Percentiles rank a stretch among this genome's conserved stretches.
phyloP scores from a whole-genome alignment of 2,329 filamentous ascomycete genomes.

The Penicillium sp. region DNA sequence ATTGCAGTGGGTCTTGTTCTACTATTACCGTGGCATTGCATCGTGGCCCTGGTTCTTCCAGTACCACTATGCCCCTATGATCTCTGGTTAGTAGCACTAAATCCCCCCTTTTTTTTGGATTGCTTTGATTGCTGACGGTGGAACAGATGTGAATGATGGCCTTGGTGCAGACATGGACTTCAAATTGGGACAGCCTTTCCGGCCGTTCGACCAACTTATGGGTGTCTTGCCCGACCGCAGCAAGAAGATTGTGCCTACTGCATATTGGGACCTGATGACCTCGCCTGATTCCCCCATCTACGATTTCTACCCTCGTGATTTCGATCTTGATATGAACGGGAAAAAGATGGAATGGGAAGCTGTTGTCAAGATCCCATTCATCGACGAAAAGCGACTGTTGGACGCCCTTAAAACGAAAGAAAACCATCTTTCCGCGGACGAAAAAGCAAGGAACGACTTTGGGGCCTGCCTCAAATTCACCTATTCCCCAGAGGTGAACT shows the following conservation, averaged over 20 bases:
- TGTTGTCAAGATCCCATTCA: conserved; percentile 98
- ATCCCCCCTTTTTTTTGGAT: not conserved
- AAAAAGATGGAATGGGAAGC: conserved; percentile 99
- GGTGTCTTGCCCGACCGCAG: conserved; percentile 95
- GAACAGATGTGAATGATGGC: conserved; percentile 78
- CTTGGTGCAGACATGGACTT: conserved; percentile 86
- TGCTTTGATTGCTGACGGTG: conserved; percentile 22
- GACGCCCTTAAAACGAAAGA: conserved; percentile 85
- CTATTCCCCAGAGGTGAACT: conserved; percentile 74
- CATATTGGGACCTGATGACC: conserved; percentile 93
- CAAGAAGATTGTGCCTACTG: conserved; percentile 86
- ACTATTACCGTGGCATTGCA: conserved; percentile 95
- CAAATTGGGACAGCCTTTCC: conserved; percentile 90
- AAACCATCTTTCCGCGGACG: conserved; percentile 69
- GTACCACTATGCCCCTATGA: conserved; percentile 97
- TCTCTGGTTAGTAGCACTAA: conserved; percentile 62
- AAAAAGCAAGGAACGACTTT: conserved; percentile 83
- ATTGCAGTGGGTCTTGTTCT: conserved; percentile 95
- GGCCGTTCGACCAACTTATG: conserved; percentile 95
- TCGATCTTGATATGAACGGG: conserved; percentile 97
- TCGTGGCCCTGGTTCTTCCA: conserved; percentile 98
- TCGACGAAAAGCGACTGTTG: conserved; percentile 84
- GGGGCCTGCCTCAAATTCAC: conserved; percentile 92
- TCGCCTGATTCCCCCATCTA: conserved; percentile 86
- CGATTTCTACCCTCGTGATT: conserved; percentile 96